Percentiles rank a stretch among this genome's conserved stretches.
phyloP scores from a whole-genome alignment of 2,329 filamentous ascomycete species.

The Trichoderma breve region DNA sequence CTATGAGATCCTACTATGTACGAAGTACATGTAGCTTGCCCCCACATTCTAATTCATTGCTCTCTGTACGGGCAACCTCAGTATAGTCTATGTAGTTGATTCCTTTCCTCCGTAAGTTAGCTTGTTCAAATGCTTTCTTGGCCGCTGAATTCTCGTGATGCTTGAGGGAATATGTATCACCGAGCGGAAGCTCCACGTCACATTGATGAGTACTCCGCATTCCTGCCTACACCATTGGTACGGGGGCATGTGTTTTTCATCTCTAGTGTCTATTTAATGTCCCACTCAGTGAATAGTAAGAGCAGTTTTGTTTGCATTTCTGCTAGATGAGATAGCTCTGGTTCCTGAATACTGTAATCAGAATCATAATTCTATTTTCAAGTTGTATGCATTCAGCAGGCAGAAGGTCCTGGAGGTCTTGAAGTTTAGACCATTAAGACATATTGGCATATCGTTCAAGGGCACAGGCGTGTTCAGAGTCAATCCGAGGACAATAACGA shows the following conservation, averaged over 20 bases:
- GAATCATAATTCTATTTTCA: not conserved
- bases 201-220: not conserved
- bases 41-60: not conserved
- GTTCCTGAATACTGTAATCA: not conserved
- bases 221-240: not conserved
- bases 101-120: not conserved
- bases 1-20: not conserved
- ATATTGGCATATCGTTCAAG: not conserved
- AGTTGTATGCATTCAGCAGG: not conserved
- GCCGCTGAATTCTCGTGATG: not conserved
- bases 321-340: not conserved
- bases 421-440: not conserved
- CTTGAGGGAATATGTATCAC: not conserved
- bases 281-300: not conserved
- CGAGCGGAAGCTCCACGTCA: not conserved
- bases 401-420: not conserved
- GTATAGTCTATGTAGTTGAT: not conserved
- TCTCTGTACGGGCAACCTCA: not conserved
- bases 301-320: not conserved
- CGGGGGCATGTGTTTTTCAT: not conserved
- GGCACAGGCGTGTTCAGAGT: not conserved
- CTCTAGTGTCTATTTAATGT: not conserved
- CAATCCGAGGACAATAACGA: not conserved
- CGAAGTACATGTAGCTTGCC: not conserved
- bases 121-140: not conserved